Base-by-base conservation (phyloP, 2,329 filamentous ascomycete genomes). In the Chaetothyriales sp. region DNA sequence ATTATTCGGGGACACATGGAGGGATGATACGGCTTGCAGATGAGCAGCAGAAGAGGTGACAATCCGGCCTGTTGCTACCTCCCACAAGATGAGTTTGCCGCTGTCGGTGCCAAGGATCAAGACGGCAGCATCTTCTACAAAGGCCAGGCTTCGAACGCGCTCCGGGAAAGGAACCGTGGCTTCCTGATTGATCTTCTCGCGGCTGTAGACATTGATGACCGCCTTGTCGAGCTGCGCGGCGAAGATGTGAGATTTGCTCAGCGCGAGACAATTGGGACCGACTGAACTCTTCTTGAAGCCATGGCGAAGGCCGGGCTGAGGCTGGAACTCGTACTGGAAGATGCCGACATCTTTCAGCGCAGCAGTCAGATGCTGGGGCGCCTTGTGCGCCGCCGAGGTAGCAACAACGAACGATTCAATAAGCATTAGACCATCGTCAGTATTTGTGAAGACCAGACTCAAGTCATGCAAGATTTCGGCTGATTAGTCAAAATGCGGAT, bases 251-350 rank as follows among this genome's bases (percentile, higher is more conserved):
- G 82, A 82, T 44, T 78, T 73, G 66, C 77, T 93, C 59, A 89
- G 76, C 26, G 87, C 89, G 50, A 98, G 71, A 60, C 86, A 83
- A 66, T 90, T 86, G 52, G 76, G 72, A 22, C 82, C 76, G n/a
- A 82, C 80, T 15, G 86, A 84, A 71, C 86, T 94, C 71, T 95
- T 96, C 75, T 95, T 96, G 75, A 92, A 89, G 46, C 82, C 77
- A 55, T 80, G 73, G 62, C 83, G 83, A 63, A 88, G 78, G n/a
- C 79, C 76, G 56, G 83, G 78, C 49, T 83, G 76, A 43, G 89
- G 89, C 61, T 87, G 84, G 60, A 88, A 77, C 56, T 87, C 81
- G 67, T 95, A 85, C 51, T 85, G 68, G 69, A 93, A 92, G 63
- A 96, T 87, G 60, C 86, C 87, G 47, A 87, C 82, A 69, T 95